Evolutionary conservation across 768 basidiomycete species (phyloP).

Genomic region (Pisolithus albus): DNA sequence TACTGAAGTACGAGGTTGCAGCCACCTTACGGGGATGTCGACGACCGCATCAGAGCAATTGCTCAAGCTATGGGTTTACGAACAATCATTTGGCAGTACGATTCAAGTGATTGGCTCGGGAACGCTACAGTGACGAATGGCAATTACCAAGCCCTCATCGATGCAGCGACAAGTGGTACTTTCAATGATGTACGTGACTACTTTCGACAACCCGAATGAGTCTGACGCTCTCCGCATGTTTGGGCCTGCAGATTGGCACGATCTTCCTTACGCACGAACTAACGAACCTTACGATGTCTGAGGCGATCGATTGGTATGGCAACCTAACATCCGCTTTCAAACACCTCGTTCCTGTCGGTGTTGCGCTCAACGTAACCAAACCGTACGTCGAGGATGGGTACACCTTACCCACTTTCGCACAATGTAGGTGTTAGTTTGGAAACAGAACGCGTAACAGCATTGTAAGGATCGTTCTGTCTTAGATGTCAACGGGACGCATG

Average conservation of each 20-base stretch:
- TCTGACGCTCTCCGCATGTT: background rate
- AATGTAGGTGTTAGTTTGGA: slow-evolving; percentile 4
- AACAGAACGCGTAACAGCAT: too few species aligned
- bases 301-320: slow-evolving; percentile 46
- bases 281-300: slow-evolving; percentile 53
- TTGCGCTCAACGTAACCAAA: slow-evolving; percentile 43
- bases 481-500: background rate
- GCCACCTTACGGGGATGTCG: slow-evolving; percentile 65
- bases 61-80: slow-evolving; percentile 59
- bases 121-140: slow-evolving; percentile 39
- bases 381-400: slow-evolving; percentile 47
- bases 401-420: slow-evolving; percentile 24
- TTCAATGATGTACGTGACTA: slow-evolving; percentile 30
- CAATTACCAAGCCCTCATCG: slow-evolving; percentile 50
- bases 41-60: slow-evolving; percentile 71
- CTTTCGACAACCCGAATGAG: background rate
- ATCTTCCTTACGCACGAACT: slow-evolving; percentile 56
- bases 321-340: slow-evolving; percentile 39
- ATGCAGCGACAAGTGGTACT: slow-evolving; percentile 37
- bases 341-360: slow-evolving; percentile 48
- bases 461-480: background rate
- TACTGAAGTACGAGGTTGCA: slow-evolving; percentile 10
- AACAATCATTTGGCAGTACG: slow-evolving; percentile 68
- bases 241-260: slow-evolving; percentile 33
- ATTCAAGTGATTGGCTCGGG: slow-evolving; percentile 69